These are phyloP conservation scores for Cryptosporidium ubiquitum DNA, from an alignment of 169 alveolate species.

Conservation along the genomic window DNA sequence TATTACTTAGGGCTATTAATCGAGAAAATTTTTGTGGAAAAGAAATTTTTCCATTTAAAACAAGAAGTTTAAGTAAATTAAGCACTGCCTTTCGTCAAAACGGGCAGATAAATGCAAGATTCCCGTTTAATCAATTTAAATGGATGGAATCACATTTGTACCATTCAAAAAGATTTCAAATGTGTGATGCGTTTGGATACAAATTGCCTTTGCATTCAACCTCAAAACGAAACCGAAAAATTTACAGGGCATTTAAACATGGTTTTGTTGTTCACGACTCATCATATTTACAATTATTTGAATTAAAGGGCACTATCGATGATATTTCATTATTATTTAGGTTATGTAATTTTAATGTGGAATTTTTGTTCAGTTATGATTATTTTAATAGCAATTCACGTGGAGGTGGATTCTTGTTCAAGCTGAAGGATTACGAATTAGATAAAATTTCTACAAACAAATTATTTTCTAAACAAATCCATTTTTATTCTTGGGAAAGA, in stretches of 20 bases:
- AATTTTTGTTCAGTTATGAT: constrained; percentile 3
- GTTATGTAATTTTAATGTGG: constrained; percentile 32
- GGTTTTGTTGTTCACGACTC: constrained; percentile 50
- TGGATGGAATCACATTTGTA: constrained; percentile 67
- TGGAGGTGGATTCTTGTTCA: constrained; percentile 48
- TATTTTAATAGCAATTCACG: constrained; percentile 27
- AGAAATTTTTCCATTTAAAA: neutral
- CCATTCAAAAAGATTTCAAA: constrained; percentile 63
- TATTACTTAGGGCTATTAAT: constrained; percentile 33
- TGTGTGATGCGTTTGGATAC: constrained; percentile 72
- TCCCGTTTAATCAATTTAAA: constrained; percentile 36
- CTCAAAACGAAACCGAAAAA: constrained; percentile 41
- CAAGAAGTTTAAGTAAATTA: neutral
- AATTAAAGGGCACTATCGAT: constrained; percentile 1
- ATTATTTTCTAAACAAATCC: neutral
- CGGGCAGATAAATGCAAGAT: neutral
- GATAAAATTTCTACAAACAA: neutral
- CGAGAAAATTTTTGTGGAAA: constrained; percentile 28
- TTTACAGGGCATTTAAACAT: constrained; percentile 39
- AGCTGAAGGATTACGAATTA: neutral
- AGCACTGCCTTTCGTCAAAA: neutral
- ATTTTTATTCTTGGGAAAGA: constrained; percentile 52
- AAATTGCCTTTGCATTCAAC: constrained; percentile 45
- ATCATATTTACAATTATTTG: constrained; percentile 54
- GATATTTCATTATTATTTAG: constrained; percentile 28